Base-by-base conservation (phyloP, 2,329 filamentous ascomycete species). In the Arthroderma sp. region DNA sequence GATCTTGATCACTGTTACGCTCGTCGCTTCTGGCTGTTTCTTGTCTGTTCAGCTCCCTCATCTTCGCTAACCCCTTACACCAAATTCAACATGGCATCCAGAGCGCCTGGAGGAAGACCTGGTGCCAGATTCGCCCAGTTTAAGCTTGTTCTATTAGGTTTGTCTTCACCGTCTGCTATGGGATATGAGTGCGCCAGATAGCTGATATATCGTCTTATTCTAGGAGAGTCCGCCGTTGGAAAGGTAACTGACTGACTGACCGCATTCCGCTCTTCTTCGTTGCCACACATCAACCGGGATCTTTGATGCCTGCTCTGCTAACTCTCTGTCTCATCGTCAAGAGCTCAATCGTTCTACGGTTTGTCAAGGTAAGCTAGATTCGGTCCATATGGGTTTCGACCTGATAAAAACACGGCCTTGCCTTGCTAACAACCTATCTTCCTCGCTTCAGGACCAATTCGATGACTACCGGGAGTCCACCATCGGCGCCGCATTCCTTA, bases 401-500 rank as follows among this genome's bases (percentile, higher is more conserved):
- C 6, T 38, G 8, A 8, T 6, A 27, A 8, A 11, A 38, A 11
- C 36, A 27, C 11, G 7, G 28, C 33, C 15, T 22, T 22, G 15
- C 15, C 15, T 22, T 22, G 15, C 15, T 22, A 22, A 22, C 15
- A 22, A 31, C 6, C 34, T 43, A 33, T 34, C 15, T 4, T 15
- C n/a, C 3, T 31, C 39, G 29, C 28, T 7, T 41, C 59, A 94
- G 87, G 89, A 98, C 68, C 91, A 96, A 85, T 98, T 98, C 69
- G 91, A 98, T 73, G 81, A 84, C 67, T 95, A 95, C 73, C 81
- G 88, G 68, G 89, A 95, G 79, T 94, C 88, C 46, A 95, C 89
- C 50, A 95, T 95, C 69, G 89, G 91, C 67, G 91, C 93, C 57
- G 93, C 93, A 55, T 98, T 98, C 75, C 78, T 98, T 55, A 98